phyloP scores from a whole-genome alignment of 768 basidiomycete species.

The Imleria badia region DNA sequence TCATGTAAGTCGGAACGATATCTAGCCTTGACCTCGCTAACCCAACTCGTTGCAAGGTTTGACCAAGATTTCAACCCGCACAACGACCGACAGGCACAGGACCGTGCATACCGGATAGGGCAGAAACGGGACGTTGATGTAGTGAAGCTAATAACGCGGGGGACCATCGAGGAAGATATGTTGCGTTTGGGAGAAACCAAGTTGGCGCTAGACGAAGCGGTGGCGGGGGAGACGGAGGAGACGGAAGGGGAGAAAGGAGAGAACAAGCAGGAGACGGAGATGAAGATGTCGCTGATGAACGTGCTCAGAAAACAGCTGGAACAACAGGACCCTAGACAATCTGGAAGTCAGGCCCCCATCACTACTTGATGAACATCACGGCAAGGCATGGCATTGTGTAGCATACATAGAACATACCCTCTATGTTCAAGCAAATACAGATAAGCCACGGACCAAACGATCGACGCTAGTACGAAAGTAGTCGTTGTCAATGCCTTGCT shows the following conservation, averaged over 20 bases:
- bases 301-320: conserved; percentile 82
- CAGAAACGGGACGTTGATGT: conserved; percentile 94
- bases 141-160: conserved; percentile 87
- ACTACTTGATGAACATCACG: conserved; percentile 9
- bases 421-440: conserved; percentile 39
- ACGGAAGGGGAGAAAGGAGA: conserved; percentile 58
- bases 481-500: conserved; percentile 90
- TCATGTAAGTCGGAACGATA: conserved; percentile 57
- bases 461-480: conserved; percentile 82
- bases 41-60: conserved; percentile 53
- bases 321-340: conserved; percentile 39
- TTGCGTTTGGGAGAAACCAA: conserved; percentile 85
- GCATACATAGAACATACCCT: conserved; percentile 23
- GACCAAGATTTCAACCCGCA: conserved; percentile 99
- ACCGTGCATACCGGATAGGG: conserved; percentile 95
- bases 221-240: conserved; percentile 71
- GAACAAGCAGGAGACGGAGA: conserved; percentile 68
- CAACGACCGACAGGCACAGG: conserved; percentile 97
- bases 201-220: conserved; percentile 89
- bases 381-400: conserved; percentile 12
- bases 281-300: conserved; percentile 86
- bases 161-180: conserved; percentile 98
- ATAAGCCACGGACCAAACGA: conserved; percentile 63
- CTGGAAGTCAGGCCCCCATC: conserved; percentile 1
- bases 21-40: background rate